A percentile compares a stretch with the other conserved stretches of the same genome.
Evolutionary conservation across 2,329 filamentous ascomycete genomes (phyloP).

Genomic region (Cytospora piceicola): DNA sequence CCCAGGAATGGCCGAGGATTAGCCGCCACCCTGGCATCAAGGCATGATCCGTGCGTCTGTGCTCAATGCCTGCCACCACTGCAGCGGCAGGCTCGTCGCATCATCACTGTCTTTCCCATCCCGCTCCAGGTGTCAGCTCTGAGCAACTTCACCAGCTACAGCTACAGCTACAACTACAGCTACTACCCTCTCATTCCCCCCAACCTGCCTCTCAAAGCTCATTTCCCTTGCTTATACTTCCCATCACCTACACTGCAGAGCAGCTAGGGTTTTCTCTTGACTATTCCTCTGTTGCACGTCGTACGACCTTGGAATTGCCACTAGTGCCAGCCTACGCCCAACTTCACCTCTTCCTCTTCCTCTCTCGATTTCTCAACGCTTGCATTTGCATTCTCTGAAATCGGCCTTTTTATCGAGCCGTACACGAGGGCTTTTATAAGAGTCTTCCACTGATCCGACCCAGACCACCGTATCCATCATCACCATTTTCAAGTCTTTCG

Average conservation of each 20-base stretch:
- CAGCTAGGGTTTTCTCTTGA: conserved; percentile 1
- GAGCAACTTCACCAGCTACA: conserved; percentile 14
- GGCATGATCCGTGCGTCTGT: conserved; percentile 15
- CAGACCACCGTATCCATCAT: not conserved
- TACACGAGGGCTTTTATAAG: conserved; percentile 3
- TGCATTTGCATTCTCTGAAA: conserved; percentile 27
- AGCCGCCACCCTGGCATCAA: too few relatives aligned
- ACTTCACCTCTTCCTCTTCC: not conserved
- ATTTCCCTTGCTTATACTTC: not conserved
- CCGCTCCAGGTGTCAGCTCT: not conserved
- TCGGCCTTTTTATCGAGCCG: conserved; percentile 29
- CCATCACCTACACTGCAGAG: not conserved
- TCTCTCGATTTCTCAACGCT: conserved; percentile 10
- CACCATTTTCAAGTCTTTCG: not conserved
- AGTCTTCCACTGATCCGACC: conserved; percentile 5
- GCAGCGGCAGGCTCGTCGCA: conserved; percentile 23
- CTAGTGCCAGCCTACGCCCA: conserved; percentile 15
- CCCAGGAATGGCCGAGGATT: too few relatives aligned
- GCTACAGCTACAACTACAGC: conserved; percentile 7
- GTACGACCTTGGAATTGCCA: conserved; percentile 22
- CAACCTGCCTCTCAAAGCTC: conserved; percentile 9
- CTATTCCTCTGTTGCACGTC: conserved; percentile 6
- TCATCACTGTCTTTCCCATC: conserved; percentile 6
- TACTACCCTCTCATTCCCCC: conserved; percentile 1
- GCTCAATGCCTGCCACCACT: conserved; percentile 12